Conservation (phyloP, 768 basidiomycete genomes). For the Mycena metata region DNA sequence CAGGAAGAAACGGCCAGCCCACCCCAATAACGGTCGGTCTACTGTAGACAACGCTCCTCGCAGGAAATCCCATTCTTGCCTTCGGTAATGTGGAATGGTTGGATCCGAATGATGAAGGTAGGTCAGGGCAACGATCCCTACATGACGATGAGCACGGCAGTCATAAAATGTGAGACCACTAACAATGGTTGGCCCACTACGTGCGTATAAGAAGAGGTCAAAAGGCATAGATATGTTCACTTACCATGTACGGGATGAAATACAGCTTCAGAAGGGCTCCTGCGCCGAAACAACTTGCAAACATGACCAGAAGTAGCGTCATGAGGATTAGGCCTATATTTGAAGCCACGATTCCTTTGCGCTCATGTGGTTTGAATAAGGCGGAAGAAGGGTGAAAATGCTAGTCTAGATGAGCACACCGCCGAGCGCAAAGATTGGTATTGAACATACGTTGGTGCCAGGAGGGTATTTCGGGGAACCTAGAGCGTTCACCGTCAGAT, state of each 20-base stretch:
- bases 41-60: slow-evolving; percentile 75
- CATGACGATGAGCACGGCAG: not conserved
- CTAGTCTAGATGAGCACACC: not conserved
- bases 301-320: not conserved
- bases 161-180: slow-evolving; percentile 35
- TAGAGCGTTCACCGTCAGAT: slow-evolving; percentile 36
- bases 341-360: not conserved
- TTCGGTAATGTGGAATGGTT: slow-evolving; percentile 70
- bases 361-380: slow-evolving; percentile 11
- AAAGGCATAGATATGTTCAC: slow-evolving; percentile 26
- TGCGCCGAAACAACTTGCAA: not conserved
- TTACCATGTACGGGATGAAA: slow-evolving; percentile 43
- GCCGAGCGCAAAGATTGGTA: not conserved
- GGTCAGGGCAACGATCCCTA: slow-evolving; percentile 61
- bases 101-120: slow-evolving; percentile 74
- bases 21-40: slow-evolving; percentile 54
- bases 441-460: slow-evolving; percentile 10
- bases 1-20: slow-evolving; percentile 69
- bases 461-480: slow-evolving; percentile 27
- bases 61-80: slow-evolving; percentile 68
- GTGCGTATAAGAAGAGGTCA: not conserved
- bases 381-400: slow-evolving; percentile 9
- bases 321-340: not conserved
- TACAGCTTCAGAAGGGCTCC: slow-evolving; percentile 1
- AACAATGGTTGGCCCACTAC: slow-evolving; percentile 47